Percentiles rank a stretch among this genome's conserved stretches.
phyloP scores from a whole-genome alignment of 148 eudicot genomes.

The Limonium bicolor region DNA sequence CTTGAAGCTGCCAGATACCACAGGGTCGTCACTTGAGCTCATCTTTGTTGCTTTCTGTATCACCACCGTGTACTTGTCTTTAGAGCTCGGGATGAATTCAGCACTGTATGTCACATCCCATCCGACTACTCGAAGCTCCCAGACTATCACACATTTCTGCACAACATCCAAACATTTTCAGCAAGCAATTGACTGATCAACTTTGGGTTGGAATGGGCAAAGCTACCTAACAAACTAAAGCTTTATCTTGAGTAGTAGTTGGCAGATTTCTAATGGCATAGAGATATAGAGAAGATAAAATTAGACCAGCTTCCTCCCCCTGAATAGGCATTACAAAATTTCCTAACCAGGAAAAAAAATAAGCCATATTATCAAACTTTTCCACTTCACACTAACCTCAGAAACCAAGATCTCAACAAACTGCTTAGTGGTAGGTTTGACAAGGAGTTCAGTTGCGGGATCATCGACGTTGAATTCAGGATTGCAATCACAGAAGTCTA shows the following conservation, averaged over 20 bases:
- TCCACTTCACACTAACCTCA: conserved; percentile 30
- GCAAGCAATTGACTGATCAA: too few species aligned
- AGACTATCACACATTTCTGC: conserved; percentile 54
- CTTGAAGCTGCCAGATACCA: conserved; percentile 47
- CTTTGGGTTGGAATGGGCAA: too few species aligned
- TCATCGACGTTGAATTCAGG: conserved; percentile 60
- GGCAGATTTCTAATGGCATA: too few species aligned
- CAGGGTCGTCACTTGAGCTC: conserved; percentile 51
- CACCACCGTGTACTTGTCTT: conserved; percentile 55
- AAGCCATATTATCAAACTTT: background rate
- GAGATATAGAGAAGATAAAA: too few species aligned
- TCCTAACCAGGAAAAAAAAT: background rate
- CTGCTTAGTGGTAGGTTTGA: conserved; percentile 66
- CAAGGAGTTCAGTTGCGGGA: conserved; percentile 38
- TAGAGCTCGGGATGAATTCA: conserved; percentile 58
- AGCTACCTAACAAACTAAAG: too few species aligned
- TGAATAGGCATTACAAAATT: too few species aligned
- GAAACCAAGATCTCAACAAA: conserved; percentile 55
- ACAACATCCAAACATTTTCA: background rate
- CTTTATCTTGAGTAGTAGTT: too few species aligned
- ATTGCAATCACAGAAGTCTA: conserved; percentile 49
- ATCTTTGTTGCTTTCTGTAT: conserved; percentile 75
- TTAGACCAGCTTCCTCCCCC: too few species aligned
- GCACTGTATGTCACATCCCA: conserved; percentile 90
- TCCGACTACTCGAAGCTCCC: conserved; percentile 93